Evolutionary conservation across 129 eudicot species (phyloP), one percentile per base, ranked within the genome.

Genomic region (Scalesia atractyloides): DNA sequence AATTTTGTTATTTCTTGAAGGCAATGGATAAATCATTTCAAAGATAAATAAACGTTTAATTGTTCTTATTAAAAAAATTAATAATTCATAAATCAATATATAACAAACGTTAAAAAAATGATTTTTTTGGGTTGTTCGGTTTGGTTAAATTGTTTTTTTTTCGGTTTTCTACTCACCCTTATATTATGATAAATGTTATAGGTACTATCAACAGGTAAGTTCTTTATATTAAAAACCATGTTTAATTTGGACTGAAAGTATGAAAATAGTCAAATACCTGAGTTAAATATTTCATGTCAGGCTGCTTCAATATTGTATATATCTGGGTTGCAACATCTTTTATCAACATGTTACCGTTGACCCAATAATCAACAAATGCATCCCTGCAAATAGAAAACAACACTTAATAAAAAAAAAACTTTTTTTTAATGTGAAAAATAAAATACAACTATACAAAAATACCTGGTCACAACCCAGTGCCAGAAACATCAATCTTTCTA

Each of bases 281-380:
- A 62, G 83, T 80, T 76, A 92, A 78, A 82, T 92, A 67, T 67
- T 50, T 85, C 71, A 79, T 43, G 77, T 89, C 86, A 57, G 97
- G 96, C 79, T 89, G 91, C 83, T 89, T 92, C 76, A 92, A 77
- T 74, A 92, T 83, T 66, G 84, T 81, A 70, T 57, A 89, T 77
- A 92, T 86, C 68, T 89, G 97, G 62, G 88, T 82, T 16, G 91
- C 87, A 78, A 52, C 77, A 74, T 92, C 97, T 81, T 86, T 86
- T 17, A 84, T 86, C 91, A 92, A 78, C 88, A 89, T 84, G 73
- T 86, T 86, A 66, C 91, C 86, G 78, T 86, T 83, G 80, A 92
- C 83, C 97, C 97, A 92, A 56, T 84, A 92, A 64, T 92, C 88
- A 65, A 92, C 89, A 88, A 92, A 92, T 36, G 96, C 97, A 81